Evolutionary conservation across 306 rosid genomes (phyloP).

Genomic region (Fagus sylvatica): DNA sequence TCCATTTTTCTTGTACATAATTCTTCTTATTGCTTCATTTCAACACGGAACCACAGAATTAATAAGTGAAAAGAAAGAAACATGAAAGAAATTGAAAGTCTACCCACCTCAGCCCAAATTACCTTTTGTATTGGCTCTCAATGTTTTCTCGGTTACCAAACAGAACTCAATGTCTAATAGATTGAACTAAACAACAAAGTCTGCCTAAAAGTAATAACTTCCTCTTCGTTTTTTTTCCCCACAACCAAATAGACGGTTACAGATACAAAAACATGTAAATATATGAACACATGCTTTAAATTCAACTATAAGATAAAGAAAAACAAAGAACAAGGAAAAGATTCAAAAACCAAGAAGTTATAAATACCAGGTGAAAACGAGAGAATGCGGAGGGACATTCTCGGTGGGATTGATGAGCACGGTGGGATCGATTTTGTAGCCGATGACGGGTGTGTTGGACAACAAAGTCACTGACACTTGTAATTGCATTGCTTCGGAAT

Average conservation of each 20-base stretch:
- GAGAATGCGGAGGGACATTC: not conserved
- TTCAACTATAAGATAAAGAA: not conserved
- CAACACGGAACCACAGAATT: too few relatives aligned
- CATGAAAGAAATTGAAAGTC: too few relatives aligned
- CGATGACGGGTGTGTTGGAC: conserved; percentile 21
- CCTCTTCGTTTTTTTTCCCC: not conserved
- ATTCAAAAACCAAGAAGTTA: not conserved
- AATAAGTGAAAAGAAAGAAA: too few relatives aligned
- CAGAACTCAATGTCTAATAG: not conserved
- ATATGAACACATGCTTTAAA: not conserved
- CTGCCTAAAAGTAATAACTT: not conserved
- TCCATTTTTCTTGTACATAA: not conserved
- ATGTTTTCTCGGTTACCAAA: not conserved
- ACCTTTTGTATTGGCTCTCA: not conserved
- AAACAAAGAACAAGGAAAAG: not conserved
- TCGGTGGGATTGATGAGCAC: too few relatives aligned
- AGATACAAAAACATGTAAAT: not conserved
- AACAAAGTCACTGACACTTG: not conserved
- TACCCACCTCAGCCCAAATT: not conserved
- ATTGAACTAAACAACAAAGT: not conserved
- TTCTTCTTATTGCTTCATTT: too few relatives aligned
- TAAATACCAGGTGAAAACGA: conserved; percentile 19
- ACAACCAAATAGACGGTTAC: not conserved
- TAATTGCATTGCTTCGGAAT: not conserved
- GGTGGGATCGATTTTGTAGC: not conserved